A percentile compares a stretch with the other conserved stretches of the same genome.
Conservation (phyloP, 176 grass and related monocot species). For the Lolium perenne region DNA sequence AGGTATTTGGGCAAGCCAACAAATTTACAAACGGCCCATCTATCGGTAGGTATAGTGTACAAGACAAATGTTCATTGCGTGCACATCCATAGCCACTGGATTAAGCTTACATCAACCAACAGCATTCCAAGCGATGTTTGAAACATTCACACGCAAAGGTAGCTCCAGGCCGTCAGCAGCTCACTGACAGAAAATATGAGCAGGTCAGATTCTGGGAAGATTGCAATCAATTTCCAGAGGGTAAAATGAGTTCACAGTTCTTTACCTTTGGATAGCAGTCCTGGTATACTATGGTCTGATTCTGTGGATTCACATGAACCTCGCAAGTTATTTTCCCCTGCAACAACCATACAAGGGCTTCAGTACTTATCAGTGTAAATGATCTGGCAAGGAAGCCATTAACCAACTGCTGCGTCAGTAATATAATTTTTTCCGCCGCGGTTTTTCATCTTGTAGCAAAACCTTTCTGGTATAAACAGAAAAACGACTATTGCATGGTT, state of each 20-base stretch:
- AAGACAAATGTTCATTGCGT: background rate
- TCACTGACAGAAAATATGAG: conserved; percentile 38
- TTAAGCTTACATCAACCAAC: conserved; percentile 31
- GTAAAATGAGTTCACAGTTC: conserved; percentile 9
- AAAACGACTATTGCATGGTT: background rate
- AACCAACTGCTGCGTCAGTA: background rate
- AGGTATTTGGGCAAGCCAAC: conserved; percentile 2
- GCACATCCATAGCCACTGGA: background rate
- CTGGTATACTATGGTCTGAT: conserved; percentile 61
- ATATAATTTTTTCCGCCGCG: background rate
- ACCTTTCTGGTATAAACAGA: background rate
- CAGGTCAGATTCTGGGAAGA: conserved; percentile 29
- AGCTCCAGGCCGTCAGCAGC: background rate
- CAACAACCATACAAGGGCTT: conserved; percentile 23
- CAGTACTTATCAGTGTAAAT: background rate
- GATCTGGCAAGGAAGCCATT: no score
- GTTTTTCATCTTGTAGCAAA: background rate
- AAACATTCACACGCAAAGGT: background rate
- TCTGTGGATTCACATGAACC: conserved; percentile 54
- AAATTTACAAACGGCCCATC: conserved; percentile 41
- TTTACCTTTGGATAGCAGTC: conserved; percentile 71
- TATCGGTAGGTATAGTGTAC: conserved; percentile 7
- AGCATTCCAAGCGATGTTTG: background rate
- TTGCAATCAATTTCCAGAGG: background rate
- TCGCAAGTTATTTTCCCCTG: conserved; percentile 64